phyloP scores from a whole-genome alignment of 768 basidiomycete species.

The Boletales sp. region DNA sequence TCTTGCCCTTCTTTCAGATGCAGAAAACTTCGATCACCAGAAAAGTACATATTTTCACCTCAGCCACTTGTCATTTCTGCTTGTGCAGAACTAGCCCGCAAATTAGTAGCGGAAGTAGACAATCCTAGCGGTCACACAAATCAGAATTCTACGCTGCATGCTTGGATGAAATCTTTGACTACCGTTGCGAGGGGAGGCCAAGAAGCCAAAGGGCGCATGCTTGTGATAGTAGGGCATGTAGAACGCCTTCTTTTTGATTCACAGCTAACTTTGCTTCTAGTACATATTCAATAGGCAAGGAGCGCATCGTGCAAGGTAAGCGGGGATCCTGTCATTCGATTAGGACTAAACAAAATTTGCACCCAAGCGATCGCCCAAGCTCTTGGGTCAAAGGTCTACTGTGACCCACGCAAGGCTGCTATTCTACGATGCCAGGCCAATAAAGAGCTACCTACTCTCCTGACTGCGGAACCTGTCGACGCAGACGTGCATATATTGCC shows the following conservation, averaged over 20 bases:
- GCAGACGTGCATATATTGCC: constrained; percentile 87
- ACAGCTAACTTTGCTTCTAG: constrained; percentile 35
- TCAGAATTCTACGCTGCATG: constrained; percentile 41
- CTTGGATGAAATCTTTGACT: constrained; percentile 43
- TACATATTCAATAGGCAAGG: constrained; percentile 97
- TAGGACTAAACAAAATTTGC: background rate
- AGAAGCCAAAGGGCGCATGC: constrained; percentile 37
- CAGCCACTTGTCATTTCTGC: constrained; percentile 93
- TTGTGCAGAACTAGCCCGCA: constrained; percentile 77
- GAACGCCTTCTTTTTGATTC: background rate
- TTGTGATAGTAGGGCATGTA: constrained; percentile 72
- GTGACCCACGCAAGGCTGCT: constrained; percentile 78
- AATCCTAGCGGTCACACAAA: constrained; percentile 21
- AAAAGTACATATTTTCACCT: constrained; percentile 88
- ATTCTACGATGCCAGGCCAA: constrained; percentile 85
- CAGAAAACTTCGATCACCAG: constrained; percentile 2
- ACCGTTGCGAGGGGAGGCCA: constrained; percentile 27
- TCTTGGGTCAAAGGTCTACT: constrained; percentile 80
- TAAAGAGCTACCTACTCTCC: constrained; percentile 69
- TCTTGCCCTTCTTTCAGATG: background rate
- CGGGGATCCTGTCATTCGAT: background rate
- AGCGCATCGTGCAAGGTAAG: constrained; percentile 91
- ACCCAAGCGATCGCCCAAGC: constrained; percentile 77
- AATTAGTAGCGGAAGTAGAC: constrained; percentile 45
- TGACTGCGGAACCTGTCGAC: constrained; percentile 71